Conservation (phyloP, 495 filamentous ascomycete species). For the Hypoxylon perforatum region DNA sequence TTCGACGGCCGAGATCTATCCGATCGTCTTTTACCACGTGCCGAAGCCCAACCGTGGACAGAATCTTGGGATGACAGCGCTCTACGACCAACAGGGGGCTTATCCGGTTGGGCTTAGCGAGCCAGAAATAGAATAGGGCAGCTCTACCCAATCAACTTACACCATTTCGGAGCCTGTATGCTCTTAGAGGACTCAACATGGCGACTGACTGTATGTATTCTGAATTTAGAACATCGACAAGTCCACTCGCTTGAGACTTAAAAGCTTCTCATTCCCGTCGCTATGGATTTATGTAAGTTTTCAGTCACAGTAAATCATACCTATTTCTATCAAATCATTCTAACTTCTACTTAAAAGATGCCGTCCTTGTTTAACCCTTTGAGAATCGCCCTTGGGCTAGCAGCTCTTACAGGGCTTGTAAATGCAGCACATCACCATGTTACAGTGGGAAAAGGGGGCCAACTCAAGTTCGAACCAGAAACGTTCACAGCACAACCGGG, state of each 20-base stretch:
- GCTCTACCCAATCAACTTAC: constrained; percentile 27
- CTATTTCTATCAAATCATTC: constrained; percentile 5
- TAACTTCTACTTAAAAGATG: constrained; percentile 20
- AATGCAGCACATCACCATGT: constrained; percentile 48
- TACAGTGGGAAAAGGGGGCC: constrained; percentile 51
- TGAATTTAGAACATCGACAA: too few relatives aligned
- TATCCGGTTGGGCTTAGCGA: not conserved
- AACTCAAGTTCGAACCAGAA: constrained; percentile 51
- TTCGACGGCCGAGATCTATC: constrained; percentile 18
- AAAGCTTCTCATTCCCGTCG: not conserved
- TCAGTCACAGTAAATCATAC: not conserved
- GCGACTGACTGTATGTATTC: not conserved
- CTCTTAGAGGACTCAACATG: constrained; percentile 3
- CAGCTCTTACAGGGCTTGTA: constrained; percentile 43
- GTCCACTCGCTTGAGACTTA: constrained; percentile 1
- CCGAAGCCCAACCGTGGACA: constrained; percentile 15
- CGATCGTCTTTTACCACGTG: constrained; percentile 14
- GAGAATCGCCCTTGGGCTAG: constrained; percentile 38
- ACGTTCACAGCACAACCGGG: constrained; percentile 46
- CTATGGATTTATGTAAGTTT: not conserved
- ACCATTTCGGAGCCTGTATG: constrained; percentile 15
- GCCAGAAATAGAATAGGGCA: constrained; percentile 24
- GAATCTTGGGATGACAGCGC: not conserved
- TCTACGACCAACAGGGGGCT: too few relatives aligned
- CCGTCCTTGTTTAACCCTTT: constrained; percentile 44